Base-by-base conservation (phyloP, 2,329 filamentous ascomycete genomes). In the Diaporthe citrichinensis region DNA sequence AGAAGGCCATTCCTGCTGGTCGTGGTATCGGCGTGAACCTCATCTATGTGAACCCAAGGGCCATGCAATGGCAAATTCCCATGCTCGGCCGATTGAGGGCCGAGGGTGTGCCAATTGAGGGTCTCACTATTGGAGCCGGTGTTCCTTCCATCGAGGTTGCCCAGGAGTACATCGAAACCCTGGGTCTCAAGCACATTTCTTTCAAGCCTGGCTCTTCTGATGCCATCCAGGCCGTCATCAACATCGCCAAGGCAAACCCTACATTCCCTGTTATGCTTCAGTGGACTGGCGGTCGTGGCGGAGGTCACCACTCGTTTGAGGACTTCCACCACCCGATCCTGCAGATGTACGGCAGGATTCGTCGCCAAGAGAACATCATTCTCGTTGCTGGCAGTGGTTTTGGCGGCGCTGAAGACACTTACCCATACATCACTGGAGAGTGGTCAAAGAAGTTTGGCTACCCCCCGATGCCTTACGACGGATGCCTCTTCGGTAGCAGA, bases 131-230 rank as follows among this genome's bases (percentile, higher is more conserved):
- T 78, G 96, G 96, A 82, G 96, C 95, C 25, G 96, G 96, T 87
- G 95, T 98, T 12, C 96, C 96, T 7, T 98, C 96, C 0, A 94
- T 98, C 74, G 96, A 98, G 83, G 94, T 98, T 76, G 95, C 95
- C 31, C 94, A 97, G 81, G 95, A 97, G 82, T 98, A 98, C 85
- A 98, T 98, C 79, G 91, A 96, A 85, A 98, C 96, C 0, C 90
- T 98, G 17, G 95, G 95, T 17, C 90, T 98, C 76, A 97, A 98
- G 88, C 95, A 98, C 84, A 98, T 98, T 79, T 90, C 93, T 39
- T 98, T 98, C 90, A 98, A 98, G 88, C 96, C 96, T 41, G 95
- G 96, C 76, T 98, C 95, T 23, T 89, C 93, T 67, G 94, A 98
- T 78, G 94, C 94, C 3, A 98, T 98, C 77, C 95, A 98, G 83